These are phyloP conservation scores for Starmerella stigmatis DNA, from an alignment of 805 yeast genomes.

Conservation along the genomic window DNA sequence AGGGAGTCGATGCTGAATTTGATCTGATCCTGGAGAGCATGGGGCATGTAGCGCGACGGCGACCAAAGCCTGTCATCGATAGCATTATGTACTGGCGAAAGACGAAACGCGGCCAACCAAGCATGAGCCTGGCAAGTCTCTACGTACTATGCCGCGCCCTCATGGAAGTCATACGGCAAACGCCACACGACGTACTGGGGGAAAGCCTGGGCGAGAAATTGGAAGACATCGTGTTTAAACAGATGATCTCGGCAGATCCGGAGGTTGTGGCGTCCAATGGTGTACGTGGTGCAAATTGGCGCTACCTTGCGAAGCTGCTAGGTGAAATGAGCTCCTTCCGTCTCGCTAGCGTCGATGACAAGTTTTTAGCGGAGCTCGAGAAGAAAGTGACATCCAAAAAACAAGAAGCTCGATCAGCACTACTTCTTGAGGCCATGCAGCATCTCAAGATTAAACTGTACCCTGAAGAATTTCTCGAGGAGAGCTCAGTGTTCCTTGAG, in stretches of 20 bases:
- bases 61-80: slow-evolving; percentile 93
- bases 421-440: slow-evolving; percentile 86
- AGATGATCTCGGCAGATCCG: slow-evolving; percentile 80
- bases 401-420: slow-evolving; percentile 53
- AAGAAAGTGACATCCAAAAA: slow-evolving; percentile 49
- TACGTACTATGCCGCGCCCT: slow-evolving; percentile 83
- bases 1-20: slow-evolving; percentile 76
- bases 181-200: slow-evolving; percentile 62
- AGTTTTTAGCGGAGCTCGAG: slow-evolving; percentile 87
- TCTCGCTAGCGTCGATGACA: slow-evolving; percentile 78
- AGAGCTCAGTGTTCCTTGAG: slow-evolving; percentile 79
- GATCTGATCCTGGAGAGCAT: slow-evolving; percentile 77
- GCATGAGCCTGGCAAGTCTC: slow-evolving; percentile 66
- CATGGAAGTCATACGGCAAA: slow-evolving; percentile 83
- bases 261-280: slow-evolving; percentile 50
- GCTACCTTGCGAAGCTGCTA: slow-evolving; percentile 71
- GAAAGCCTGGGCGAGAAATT: slow-evolving; percentile 71
- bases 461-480: slow-evolving; percentile 85
- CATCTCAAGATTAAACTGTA: slow-evolving; percentile 66
- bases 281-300: slow-evolving; percentile 88
- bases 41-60: slow-evolving; percentile 80
- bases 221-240: slow-evolving; percentile 89
- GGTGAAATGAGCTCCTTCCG: slow-evolving; percentile 85
- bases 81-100: slow-evolving; percentile 98
- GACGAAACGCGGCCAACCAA: slow-evolving; percentile 76